Evolutionary conservation across 148 eudicot species (phyloP).

Genomic region (Amaranthus hypochondriacus): DNA sequence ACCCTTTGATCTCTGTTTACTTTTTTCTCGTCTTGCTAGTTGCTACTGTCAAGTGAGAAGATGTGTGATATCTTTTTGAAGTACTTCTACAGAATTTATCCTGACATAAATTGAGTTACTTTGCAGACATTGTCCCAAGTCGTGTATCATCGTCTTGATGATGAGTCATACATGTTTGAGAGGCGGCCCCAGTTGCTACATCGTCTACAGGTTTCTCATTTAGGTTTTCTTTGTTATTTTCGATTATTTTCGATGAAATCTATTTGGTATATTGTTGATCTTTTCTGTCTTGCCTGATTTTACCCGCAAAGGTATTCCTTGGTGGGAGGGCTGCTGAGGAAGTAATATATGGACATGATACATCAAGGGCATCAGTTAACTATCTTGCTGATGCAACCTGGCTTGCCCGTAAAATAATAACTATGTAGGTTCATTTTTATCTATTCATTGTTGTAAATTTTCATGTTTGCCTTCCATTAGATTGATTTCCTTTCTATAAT

Average conservation of each 20-base stretch:
- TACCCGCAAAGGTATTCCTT: constrained; percentile 57
- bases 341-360: constrained; percentile 75
- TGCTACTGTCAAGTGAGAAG: not conserved
- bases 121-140: constrained; percentile 78
- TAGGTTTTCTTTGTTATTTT: not conserved
- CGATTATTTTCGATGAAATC: not conserved
- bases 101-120: constrained; percentile 4
- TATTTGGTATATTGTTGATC: not conserved
- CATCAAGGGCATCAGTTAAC: constrained; percentile 78
- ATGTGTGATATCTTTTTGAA: not conserved
- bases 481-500: constrained; percentile 1
- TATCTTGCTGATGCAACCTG: constrained; percentile 97
- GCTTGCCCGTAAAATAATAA: constrained; percentile 91
- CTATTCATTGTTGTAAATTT: not conserved
- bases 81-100: not conserved
- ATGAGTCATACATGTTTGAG: constrained; percentile 76
- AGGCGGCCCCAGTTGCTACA: constrained; percentile 78
- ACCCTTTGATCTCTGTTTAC: not conserved
- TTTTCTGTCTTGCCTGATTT: constrained; percentile 5
- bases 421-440: constrained; percentile 47
- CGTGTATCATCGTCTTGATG: constrained; percentile 79
- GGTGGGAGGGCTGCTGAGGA: constrained; percentile 99
- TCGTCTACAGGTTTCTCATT: constrained; percentile 75
- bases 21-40: constrained; percentile 1
- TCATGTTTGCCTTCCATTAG: not conserved